Percentiles rank a stretch among this genome's conserved stretches.
phyloP scores from a whole-genome alignment of 495 filamentous ascomycete species.

The Daldinia decipiens region DNA sequence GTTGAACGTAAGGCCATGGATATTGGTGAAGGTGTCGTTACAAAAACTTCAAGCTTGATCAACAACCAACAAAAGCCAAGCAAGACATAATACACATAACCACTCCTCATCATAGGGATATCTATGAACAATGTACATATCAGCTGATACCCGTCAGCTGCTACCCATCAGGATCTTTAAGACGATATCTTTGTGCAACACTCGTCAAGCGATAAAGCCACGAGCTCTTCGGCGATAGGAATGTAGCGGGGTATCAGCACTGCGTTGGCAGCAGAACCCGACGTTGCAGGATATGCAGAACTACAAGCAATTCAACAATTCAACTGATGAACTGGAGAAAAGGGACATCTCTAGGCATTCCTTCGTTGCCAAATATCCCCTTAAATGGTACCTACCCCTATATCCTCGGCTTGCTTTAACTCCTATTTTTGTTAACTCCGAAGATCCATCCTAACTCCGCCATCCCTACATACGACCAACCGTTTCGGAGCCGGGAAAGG shows the following conservation, averaged over 20 bases:
- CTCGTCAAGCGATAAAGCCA: slow-evolving; percentile 1
- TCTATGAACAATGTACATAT: neutral
- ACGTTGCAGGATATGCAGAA: neutral
- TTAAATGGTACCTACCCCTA: neutral
- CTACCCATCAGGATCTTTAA: neutral
- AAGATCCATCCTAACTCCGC: slow-evolving; percentile 3
- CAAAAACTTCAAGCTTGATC: too few species aligned
- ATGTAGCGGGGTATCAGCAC: neutral
- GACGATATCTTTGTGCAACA: neutral
- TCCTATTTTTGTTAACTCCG: neutral
- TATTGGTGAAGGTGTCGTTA: too few species aligned
- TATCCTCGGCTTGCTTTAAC: neutral
- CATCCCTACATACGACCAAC: neutral
- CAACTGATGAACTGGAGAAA: neutral
- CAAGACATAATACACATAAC: too few species aligned
- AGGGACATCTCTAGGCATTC: neutral
- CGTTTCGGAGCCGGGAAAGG: neutral
- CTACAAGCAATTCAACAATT: neutral
- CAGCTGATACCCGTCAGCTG: neutral
- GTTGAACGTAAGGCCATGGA: too few species aligned
- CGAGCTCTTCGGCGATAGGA: neutral
- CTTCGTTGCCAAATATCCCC: neutral
- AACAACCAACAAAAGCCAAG: too few species aligned
- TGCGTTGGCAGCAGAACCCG: neutral
- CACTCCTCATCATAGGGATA: neutral